Percentiles rank a stretch among this genome's conserved stretches.
phyloP scores from a whole-genome alignment of 176 grass and related monocot genomes.

The Zizania latifolia region DNA sequence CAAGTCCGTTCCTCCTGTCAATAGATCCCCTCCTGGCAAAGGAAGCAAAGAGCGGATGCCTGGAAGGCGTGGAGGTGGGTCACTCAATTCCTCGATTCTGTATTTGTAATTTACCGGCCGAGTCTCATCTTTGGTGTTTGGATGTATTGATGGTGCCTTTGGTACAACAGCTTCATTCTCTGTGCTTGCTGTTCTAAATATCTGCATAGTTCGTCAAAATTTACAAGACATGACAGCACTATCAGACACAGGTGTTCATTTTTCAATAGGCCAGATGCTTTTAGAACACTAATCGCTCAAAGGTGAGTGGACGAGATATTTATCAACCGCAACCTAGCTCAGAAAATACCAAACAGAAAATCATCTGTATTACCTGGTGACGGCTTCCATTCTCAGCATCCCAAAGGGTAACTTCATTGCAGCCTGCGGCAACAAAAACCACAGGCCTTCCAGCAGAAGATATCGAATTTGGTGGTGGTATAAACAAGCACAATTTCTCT shows the following conservation, averaged over 20 bases:
- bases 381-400: slow-evolving; percentile 97
- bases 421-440: slow-evolving; percentile 83
- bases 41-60: slow-evolving; percentile 85
- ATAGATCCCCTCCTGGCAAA: slow-evolving; percentile 76
- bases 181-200: slow-evolving; percentile 67
- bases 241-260: not conserved
- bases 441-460: slow-evolving; percentile 62
- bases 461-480: slow-evolving; percentile 63
- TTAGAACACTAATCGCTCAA: not conserved
- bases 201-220: slow-evolving; percentile 47
- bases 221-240: not conserved
- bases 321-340: not conserved
- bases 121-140: slow-evolving; percentile 50
- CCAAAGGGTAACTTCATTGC: slow-evolving; percentile 89
- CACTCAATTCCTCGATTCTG: slow-evolving; percentile 81
- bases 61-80: slow-evolving; percentile 58
- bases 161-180: slow-evolving; percentile 61
- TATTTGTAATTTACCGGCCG: slow-evolving; percentile 62
- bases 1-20: slow-evolving; percentile 84
- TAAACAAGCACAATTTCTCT: slow-evolving; percentile 89
- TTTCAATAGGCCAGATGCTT: not conserved
- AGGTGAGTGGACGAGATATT: not conserved
- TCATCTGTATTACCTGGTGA: slow-evolving; percentile 64
- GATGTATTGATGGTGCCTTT: slow-evolving; percentile 47
- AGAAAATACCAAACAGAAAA: slow-evolving; percentile 9